phyloP scores from a whole-genome alignment of 768 basidiomycete species.

The Boletus coccyginus region DNA sequence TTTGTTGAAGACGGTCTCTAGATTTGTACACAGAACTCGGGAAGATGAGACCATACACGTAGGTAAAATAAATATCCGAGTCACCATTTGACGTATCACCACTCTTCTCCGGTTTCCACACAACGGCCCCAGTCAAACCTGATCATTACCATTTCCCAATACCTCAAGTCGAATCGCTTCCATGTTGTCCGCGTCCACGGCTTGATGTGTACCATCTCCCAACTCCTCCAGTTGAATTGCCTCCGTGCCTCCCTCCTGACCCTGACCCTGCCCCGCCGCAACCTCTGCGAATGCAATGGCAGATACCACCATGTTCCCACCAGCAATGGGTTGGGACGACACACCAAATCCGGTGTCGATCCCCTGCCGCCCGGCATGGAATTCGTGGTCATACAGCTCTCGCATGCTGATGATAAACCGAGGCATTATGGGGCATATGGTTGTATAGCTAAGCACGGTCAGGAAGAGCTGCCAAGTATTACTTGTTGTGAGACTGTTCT shows the following conservation, averaged over 20 bases:
- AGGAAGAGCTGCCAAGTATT: background rate
- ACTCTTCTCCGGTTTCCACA: background rate
- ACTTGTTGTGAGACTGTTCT: too few species aligned
- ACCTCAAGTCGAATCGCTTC: too few species aligned
- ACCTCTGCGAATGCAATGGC: background rate
- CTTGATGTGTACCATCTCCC: too few species aligned
- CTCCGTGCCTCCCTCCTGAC: background rate
- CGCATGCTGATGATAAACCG: constrained; percentile 4
- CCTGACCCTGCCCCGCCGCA: too few species aligned
- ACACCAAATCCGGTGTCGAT: constrained; percentile 5
- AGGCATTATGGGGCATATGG: background rate
- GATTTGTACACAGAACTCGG: background rate
- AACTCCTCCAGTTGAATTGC: background rate
- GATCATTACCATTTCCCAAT: too few species aligned
- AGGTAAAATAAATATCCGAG: background rate
- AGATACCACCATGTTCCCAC: background rate
- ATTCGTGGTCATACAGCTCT: background rate
- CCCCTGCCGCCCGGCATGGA: background rate
- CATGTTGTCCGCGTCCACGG: too few species aligned
- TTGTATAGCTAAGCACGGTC: too few species aligned
- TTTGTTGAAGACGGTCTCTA: too few species aligned
- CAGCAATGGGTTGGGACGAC: background rate
- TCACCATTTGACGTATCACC: background rate
- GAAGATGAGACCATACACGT: background rate
- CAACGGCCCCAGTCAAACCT: background rate